Evolutionary conservation across 768 basidiomycete species (phyloP).

Genomic region (Macrocybe gigantea): DNA sequence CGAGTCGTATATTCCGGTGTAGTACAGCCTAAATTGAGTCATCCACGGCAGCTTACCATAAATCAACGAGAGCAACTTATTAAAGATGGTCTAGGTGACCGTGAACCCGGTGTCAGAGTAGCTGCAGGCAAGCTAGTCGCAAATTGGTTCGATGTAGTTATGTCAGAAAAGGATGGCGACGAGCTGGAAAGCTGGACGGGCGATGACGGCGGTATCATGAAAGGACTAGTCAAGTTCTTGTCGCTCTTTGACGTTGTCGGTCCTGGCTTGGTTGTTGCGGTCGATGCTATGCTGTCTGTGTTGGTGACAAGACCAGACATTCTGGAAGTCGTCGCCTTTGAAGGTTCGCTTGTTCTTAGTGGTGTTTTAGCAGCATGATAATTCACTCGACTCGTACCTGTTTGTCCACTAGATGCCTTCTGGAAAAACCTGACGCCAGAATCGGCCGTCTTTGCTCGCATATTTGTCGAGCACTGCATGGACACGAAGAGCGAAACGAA

Average conservation of each 20-base stretch:
- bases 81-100: constrained; percentile 84
- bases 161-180: constrained; percentile 28
- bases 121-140: constrained; percentile 76
- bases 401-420: constrained; percentile 47
- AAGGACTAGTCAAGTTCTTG: constrained; percentile 38
- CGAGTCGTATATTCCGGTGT: constrained; percentile 71
- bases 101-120: constrained; percentile 77
- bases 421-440: constrained; percentile 77
- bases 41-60: constrained; percentile 70
- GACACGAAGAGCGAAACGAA: constrained; percentile 53
- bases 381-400: background rate
- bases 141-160: constrained; percentile 72
- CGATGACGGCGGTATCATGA: constrained; percentile 44
- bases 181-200: constrained; percentile 27
- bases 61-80: constrained; percentile 81
- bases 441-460: constrained; percentile 75
- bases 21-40: constrained; percentile 46
- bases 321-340: constrained; percentile 66
- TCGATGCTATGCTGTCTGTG: constrained; percentile 75
- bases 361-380: background rate
- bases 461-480: constrained; percentile 80
- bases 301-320: constrained; percentile 70
- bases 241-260: constrained; percentile 59
- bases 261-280: constrained; percentile 63
- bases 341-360: constrained; percentile 41